phyloP scores from a whole-genome alignment of 108 stramenopile genomes.

The Seminavis robusta region DNA sequence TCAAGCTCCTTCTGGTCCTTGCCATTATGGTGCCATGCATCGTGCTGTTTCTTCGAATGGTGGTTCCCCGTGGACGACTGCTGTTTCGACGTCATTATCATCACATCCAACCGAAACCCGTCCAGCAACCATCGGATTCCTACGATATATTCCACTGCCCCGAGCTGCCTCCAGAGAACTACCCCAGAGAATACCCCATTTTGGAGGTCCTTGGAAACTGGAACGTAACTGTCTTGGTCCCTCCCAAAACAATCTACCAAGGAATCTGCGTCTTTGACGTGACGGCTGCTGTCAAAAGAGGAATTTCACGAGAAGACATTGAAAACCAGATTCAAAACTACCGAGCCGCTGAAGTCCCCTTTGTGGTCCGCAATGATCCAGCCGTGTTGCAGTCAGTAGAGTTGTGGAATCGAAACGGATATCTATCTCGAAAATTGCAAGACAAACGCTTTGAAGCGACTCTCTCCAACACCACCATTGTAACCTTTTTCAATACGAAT shows the following conservation, averaged over 20 bases:
- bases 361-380: conserved; percentile 81
- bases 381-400: conserved; percentile 47
- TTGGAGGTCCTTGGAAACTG: conserved; percentile 56
- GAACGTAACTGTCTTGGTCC: conserved; percentile 53
- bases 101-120: too few species aligned
- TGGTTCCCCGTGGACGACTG: too few species aligned
- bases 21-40: too few species aligned
- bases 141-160: conserved; percentile 69
- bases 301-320: conserved; percentile 53
- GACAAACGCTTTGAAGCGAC: too few species aligned
- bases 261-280: conserved; percentile 64
- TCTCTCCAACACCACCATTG: too few species aligned
- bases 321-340: conserved; percentile 58
- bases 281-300: conserved; percentile 34
- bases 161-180: conserved; percentile 33
- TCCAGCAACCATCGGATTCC: conserved; percentile 1
- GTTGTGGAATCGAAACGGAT: conserved; percentile 69
- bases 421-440: too few species aligned
- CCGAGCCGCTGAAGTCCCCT: conserved; percentile 78
- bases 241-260: conserved; percentile 50
- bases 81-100: too few species aligned
- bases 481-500: conserved; percentile 37
- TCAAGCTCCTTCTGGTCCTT: too few species aligned
- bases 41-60: too few species aligned
- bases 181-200: conserved; percentile 53